Evolutionary conservation across 2,329 filamentous ascomycete species (phyloP).

Genomic region (Ceratocystis harringtonii): DNA sequence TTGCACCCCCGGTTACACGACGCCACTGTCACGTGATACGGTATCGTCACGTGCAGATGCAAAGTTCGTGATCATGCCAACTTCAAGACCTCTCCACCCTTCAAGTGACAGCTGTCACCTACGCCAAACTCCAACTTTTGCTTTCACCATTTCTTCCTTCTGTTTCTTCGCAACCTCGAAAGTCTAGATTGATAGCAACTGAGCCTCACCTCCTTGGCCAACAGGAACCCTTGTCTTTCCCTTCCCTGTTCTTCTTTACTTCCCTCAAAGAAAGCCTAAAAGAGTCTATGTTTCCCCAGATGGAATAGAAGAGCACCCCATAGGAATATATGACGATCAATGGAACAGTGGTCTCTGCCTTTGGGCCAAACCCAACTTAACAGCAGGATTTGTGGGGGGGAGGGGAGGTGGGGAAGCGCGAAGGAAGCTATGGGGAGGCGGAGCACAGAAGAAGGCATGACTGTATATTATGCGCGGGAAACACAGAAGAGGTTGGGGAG

Average conservation of each 20-base stretch:
- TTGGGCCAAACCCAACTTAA: background rate
- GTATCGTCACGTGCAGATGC: background rate
- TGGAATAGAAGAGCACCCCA: background rate
- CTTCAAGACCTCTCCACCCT: background rate
- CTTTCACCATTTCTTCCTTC: background rate
- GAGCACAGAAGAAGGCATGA: background rate
- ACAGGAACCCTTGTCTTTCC: background rate
- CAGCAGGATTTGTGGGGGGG: slow-evolving; percentile 10
- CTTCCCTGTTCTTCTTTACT: background rate
- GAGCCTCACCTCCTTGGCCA: background rate
- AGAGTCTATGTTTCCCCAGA: background rate
- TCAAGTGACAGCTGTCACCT: background rate
- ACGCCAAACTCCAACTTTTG: background rate
- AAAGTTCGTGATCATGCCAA: background rate
- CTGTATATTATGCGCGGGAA: background rate
- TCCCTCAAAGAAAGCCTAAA: no score
- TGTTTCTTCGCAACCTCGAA: background rate
- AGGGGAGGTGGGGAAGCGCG: background rate
- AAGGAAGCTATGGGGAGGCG: slow-evolving; percentile 1
- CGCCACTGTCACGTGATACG: no score
- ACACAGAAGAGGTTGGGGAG: background rate
- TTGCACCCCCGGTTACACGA: no score
- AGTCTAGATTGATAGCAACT: background rate
- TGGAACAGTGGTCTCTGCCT: background rate
- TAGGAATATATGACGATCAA: background rate